Evolutionary conservation across 1,284 basidiomycete genomes (phyloP).

Genomic region (Leccinum subspadiceum): DNA sequence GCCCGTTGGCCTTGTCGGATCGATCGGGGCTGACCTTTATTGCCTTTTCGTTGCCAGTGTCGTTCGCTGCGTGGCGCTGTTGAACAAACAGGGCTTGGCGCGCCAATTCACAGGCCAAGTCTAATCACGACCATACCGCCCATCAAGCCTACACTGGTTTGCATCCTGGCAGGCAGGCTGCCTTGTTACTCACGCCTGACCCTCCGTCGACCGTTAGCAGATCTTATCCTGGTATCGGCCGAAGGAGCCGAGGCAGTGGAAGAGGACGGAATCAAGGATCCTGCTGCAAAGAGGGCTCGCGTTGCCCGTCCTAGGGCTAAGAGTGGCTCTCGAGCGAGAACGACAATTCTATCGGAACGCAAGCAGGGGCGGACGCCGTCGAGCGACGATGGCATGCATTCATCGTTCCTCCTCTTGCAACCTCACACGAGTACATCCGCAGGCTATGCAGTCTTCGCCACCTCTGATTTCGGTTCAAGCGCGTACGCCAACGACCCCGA

Average conservation of each 20-base stretch:
- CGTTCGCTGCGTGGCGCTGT: no score
- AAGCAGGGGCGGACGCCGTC: neutral
- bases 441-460: conserved; percentile 70
- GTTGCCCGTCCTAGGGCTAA: conserved; percentile 27
- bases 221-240: conserved; percentile 8
- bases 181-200: conserved; percentile 25
- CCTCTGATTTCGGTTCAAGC: conserved; percentile 75
- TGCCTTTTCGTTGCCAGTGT: no score
- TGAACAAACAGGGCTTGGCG: no score
- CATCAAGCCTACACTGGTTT: conserved; percentile 5
- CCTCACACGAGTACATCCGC: neutral
- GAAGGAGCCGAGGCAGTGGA: conserved; percentile 16
- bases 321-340: conserved; percentile 18
- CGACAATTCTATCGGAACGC: conserved; percentile 2
- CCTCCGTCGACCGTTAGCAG: conserved; percentile 6
- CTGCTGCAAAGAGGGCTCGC: conserved; percentile 21
- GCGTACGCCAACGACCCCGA: conserved; percentile 81
- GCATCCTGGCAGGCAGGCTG: neutral
- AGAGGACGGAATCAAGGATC: conserved; percentile 18
- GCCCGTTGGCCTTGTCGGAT: no score
- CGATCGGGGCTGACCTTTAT: no score
- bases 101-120: conserved; percentile 2
- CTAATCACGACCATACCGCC: neutral
- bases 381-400: conserved; percentile 26
- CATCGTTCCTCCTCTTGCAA: neutral